phyloP scores from a whole-genome alignment of 2,329 filamentous ascomycete genomes.

The Hirsutella minnesotensis region DNA sequence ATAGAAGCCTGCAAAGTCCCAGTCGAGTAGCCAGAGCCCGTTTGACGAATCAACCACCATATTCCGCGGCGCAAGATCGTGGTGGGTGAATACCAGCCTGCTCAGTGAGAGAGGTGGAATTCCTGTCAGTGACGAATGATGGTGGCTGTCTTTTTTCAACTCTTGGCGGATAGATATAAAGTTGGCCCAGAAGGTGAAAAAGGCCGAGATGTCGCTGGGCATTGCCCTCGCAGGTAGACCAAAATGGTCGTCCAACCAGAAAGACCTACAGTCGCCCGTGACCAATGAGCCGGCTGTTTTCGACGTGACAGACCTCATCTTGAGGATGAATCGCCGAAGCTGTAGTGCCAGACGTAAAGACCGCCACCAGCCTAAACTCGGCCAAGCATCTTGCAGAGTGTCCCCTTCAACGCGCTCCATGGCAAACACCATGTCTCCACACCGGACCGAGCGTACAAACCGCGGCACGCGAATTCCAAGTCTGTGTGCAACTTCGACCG shows the following conservation, averaged over 20 bases:
- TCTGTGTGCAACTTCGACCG: conserved; percentile 4
- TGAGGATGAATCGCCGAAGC: conserved; percentile 5
- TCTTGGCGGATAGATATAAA: conserved; percentile 4
- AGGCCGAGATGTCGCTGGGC: conserved; percentile 3
- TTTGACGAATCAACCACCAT: conserved; percentile 4
- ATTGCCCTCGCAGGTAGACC: conserved; percentile 4
- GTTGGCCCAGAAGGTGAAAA: conserved; percentile 7
- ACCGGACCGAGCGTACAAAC: conserved; percentile 3
- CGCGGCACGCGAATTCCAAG: conserved; percentile 5
- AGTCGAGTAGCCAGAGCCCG: conserved; percentile 8
- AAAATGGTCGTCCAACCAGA: conserved; percentile 5
- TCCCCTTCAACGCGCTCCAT: conserved; percentile 5
- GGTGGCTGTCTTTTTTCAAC: conserved; percentile 2
- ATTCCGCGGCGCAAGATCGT: conserved; percentile 9
- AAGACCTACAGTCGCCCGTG: conserved; percentile 5
- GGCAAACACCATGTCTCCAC: background rate
- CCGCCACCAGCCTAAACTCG: too few relatives aligned
- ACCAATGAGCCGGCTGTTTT: conserved; percentile 3
- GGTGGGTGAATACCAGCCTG: conserved; percentile 2
- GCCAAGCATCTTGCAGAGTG: conserved; percentile 2
- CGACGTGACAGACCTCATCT: conserved; percentile 4
- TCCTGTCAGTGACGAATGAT: too few relatives aligned
- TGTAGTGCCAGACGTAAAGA: conserved; percentile 6
- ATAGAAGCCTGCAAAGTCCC: conserved; percentile 9
- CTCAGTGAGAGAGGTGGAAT: too few relatives aligned